phyloP scores from a whole-genome alignment of 2,329 filamentous ascomycete species.

The Diaporthe sp. region DNA sequence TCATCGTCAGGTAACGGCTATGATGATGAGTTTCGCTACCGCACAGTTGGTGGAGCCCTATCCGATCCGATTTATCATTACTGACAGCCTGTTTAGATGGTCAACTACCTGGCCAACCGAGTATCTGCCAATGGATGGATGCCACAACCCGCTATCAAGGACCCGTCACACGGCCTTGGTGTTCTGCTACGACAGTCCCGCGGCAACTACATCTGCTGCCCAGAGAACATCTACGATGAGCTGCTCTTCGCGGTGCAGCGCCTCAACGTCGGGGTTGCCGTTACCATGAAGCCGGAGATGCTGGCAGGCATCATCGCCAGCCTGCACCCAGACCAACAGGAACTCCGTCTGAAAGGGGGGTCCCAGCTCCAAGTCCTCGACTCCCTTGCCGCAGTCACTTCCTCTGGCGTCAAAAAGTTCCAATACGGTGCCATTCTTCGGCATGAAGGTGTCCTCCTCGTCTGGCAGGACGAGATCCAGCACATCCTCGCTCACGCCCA shows the following conservation, averaged over 20 bases:
- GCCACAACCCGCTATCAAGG: constrained; percentile 36
- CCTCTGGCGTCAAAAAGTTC: constrained; percentile 52
- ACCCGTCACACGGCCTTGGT: constrained; percentile 43
- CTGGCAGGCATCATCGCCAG: constrained; percentile 56
- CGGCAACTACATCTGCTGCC: constrained; percentile 54
- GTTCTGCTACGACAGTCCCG: constrained; percentile 51
- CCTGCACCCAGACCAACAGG: constrained; percentile 51
- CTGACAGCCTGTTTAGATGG: constrained; percentile 41
- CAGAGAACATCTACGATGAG: constrained; percentile 48
- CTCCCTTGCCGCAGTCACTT: constrained; percentile 50
- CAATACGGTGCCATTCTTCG: constrained; percentile 55
- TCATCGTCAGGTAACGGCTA: constrained; percentile 35
- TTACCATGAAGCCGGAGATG: constrained; percentile 61
- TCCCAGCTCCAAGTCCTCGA: constrained; percentile 57
- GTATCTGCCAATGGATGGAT: constrained; percentile 45
- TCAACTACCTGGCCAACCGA: constrained; percentile 44
- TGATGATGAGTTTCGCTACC: constrained; percentile 45
- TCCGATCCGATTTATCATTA: background rate
- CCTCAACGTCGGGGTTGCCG: constrained; percentile 57
- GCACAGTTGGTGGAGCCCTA: constrained; percentile 40
- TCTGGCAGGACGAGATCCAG: constrained; percentile 55
- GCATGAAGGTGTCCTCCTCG: constrained; percentile 52
- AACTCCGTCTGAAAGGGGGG: constrained; percentile 53
- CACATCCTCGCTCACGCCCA: constrained; percentile 52
- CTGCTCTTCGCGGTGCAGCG: constrained; percentile 54